Evolutionary conservation across 306 rosid species (phyloP).

Genomic region (Vachellia collinsii): DNA sequence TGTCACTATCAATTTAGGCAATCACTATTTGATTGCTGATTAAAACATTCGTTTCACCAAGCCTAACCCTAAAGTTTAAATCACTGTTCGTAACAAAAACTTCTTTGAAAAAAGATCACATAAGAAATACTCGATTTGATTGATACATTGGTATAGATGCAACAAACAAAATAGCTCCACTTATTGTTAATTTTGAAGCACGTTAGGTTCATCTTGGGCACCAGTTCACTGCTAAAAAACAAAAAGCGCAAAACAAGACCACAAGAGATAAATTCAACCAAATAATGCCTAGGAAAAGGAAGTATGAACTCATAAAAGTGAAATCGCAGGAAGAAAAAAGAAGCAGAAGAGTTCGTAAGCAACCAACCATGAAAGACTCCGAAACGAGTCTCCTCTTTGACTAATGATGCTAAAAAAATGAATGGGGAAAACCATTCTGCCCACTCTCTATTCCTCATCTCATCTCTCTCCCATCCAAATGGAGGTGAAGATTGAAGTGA

Average conservation of each 20-base stretch:
- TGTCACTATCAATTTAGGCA: too few relatives aligned
- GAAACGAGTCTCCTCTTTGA: conserved; percentile 25
- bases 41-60: too few relatives aligned
- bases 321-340: background rate
- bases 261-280: background rate
- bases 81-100: conserved; percentile 18
- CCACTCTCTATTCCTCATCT: too few relatives aligned
- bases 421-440: too few relatives aligned
- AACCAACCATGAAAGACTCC: conserved; percentile 18
- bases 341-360: background rate
- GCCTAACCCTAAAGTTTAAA: too few relatives aligned
- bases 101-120: conserved; percentile 11
- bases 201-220: background rate
- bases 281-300: conserved; percentile 7
- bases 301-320: conserved; percentile 38
- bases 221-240: background rate
- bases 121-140: background rate
- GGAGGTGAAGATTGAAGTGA: too few relatives aligned
- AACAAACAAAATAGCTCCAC: background rate
- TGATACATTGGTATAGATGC: background rate
- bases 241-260: background rate
- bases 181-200: background rate
- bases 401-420: background rate
- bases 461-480: too few relatives aligned
- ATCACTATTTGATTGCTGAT: too few relatives aligned